Base-by-base conservation (phyloP, 495 filamentous ascomycete species). In the Immersiella caudata region DNA sequence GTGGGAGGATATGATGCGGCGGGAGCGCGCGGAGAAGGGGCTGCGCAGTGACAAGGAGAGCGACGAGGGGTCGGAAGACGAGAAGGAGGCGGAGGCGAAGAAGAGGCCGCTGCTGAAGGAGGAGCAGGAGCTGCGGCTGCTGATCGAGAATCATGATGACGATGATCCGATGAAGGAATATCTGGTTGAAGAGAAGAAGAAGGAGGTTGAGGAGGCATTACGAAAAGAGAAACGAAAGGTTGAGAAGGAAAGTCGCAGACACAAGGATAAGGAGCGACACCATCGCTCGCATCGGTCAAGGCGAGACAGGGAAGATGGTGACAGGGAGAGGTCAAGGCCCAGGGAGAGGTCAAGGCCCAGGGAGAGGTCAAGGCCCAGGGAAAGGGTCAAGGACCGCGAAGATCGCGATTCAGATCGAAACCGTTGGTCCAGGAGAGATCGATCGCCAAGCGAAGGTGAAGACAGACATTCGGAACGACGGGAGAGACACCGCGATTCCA, bases 101-200 rank as follows among this genome's bases (percentile, higher is more conserved):
- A 70, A 76, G 60, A 76, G 80, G 49, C 81, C 73, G 20, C 46
- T 80, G 81, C 71, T 85, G 65, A 81, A 83, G 68, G 82, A 89
- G 70, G 94, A 97, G 78, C 81, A 79, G 54, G 94, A 97, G 74
- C 74, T 98, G 54, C 86, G 85, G 64, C 86, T 88, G 61, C 74
- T 97, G 71, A 88, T 95, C 20, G 78, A 83, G 66, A 88, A 93
- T 21, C 90, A 96, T 69, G 94, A 97, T 69, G 94, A 97, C 24
- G 95, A 97, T 71, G 94, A 99, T 79, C 94, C 95, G 1, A 97
- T 98, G 95, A 98, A 97, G 79, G 87, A 87, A 60, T 96, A 91
- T 74, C 76, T 97, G 59, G 85, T 97, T 25, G 82, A 93, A 54
- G 90, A 95, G 80, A 97, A 97, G 85, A 91, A 90, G 73, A 91